Evolutionary conservation across 306 rosid genomes (phyloP), one percentile per base, ranked within the genome.

Genomic region (Vigna mungo): DNA sequence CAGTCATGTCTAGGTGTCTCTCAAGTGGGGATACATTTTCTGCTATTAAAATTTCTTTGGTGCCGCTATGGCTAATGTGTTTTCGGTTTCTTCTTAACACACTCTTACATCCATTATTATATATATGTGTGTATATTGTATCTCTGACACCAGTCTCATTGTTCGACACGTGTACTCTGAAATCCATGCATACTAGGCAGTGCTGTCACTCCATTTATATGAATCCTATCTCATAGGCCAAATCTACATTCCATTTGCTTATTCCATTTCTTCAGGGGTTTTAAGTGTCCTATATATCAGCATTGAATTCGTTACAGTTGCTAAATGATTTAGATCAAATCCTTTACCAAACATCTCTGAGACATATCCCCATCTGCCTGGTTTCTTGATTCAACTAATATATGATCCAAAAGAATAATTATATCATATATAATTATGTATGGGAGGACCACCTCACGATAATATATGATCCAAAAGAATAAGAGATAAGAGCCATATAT

Each of bases 201-300:
- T 18, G 63, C 56, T 41, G 27, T 77, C 52, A 41, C 9, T 68
- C 53, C 23, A 44, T 71, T 63, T 68, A 27, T 60, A 37, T 85
- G 82, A 76, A 70, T 84, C 86, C 88, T 27, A 83, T 62, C 86
- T 90, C 92, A 83, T 65, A 80, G 59, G 64, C 75, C 78, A 46
- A 61, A 7, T 86, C 87, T 88, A 17, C 25, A 13, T 73, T 37
- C 34, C 72, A 71, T 81, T 68, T 71, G 61, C 66, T 41, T 10
- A 0, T 47, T 15, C 17, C n/a, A 44, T 78, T 77, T 54, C 69
- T 55, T 46, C 13, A 7, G 1, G 23, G 61, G 36, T 17, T 27
- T 77, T 72, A 54, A 66, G 68, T 77, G 59, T 12, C 37, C 74
- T 77, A 77, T 68, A 66, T 27, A 44, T 7, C 58, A 25, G 13